phyloP scores from a whole-genome alignment of 1,284 basidiomycete species.

The Austropuccinia psidii region DNA sequence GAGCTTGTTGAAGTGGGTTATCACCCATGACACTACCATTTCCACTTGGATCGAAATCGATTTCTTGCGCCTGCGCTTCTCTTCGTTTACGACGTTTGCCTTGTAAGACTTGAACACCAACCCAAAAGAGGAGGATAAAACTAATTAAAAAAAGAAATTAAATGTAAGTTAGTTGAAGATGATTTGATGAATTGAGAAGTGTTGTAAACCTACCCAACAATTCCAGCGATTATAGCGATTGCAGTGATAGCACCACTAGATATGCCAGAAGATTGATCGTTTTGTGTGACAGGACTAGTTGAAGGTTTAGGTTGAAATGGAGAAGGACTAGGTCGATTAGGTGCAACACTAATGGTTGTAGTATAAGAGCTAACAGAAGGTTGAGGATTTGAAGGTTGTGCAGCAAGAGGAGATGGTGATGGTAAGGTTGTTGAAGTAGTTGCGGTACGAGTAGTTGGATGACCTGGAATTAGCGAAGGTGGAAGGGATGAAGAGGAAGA shows the following conservation, averaged over 20 bases:
- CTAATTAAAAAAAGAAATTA: not conserved
- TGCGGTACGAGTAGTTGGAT: too few species aligned
- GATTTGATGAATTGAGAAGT: not conserved
- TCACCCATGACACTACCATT: slow-evolving; percentile 6
- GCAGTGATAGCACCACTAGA: slow-evolving; percentile 7
- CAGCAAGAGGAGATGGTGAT: too few species aligned
- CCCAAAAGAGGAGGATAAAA: slow-evolving; percentile 27
- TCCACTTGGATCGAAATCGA: slow-evolving; percentile 22
- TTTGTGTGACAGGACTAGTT: not conserved
- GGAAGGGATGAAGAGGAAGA: too few species aligned
- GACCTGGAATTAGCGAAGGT: too few species aligned
- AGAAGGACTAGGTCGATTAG: not conserved
- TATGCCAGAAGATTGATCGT: not conserved
- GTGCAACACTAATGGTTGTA: not conserved
- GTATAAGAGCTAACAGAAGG: too few species aligned
- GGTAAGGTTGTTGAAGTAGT: too few species aligned
- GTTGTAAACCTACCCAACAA: slow-evolving; percentile 1
- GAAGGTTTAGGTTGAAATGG: not conserved
- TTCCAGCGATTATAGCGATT: slow-evolving; percentile 18
- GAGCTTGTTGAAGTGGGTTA: not conserved
- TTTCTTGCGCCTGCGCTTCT: slow-evolving; percentile 27
- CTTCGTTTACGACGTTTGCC: not conserved
- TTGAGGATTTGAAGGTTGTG: too few species aligned
- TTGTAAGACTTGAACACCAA: slow-evolving; percentile 23
- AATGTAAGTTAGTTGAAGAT: not conserved